Percentiles rank a stretch among this genome's conserved stretches.
Conservation (phyloP, 345 rosid species). For the Eucalyptus tenuipes region DNA sequence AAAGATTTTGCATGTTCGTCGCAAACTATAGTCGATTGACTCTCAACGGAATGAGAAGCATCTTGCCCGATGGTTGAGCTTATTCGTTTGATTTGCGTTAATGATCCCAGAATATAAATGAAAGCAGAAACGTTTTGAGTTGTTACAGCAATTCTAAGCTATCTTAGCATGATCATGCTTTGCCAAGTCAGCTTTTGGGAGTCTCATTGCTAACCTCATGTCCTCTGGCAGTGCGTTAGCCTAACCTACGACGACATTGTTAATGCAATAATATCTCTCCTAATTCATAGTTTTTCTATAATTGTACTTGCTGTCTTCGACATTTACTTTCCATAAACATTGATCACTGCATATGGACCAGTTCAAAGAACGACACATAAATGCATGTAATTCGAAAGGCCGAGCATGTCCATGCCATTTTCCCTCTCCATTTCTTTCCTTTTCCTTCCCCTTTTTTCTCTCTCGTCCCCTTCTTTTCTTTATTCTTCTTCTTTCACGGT, state of each 20-base stretch:
- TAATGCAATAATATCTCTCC: not conserved
- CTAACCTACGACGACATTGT: not conserved
- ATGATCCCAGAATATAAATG: not conserved
- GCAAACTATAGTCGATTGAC: not conserved
- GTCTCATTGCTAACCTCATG: not conserved
- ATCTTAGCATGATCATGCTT: not conserved
- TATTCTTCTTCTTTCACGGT: not conserved
- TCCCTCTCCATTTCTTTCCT: not conserved
- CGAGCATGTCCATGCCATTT: not conserved
- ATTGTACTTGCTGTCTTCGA: not conserved
- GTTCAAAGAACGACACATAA: not conserved
- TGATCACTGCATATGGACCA: not conserved
- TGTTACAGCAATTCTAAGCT: not conserved
- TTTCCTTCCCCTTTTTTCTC: not conserved
- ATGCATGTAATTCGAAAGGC: not conserved
- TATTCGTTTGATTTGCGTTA: not conserved
- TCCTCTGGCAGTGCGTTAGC: not conserved
- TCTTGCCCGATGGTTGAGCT: not conserved
- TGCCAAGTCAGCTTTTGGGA: not conserved
- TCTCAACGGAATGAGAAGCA: not conserved
- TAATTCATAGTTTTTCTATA: not conserved
- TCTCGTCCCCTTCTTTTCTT: not conserved
- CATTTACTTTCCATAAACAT: not conserved
- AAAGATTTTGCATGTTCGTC: not conserved
- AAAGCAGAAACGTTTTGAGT: not conserved